Base-by-base conservation (phyloP, 2,329 filamentous ascomycete genomes). In the Sarocladiaceae sp. region DNA sequence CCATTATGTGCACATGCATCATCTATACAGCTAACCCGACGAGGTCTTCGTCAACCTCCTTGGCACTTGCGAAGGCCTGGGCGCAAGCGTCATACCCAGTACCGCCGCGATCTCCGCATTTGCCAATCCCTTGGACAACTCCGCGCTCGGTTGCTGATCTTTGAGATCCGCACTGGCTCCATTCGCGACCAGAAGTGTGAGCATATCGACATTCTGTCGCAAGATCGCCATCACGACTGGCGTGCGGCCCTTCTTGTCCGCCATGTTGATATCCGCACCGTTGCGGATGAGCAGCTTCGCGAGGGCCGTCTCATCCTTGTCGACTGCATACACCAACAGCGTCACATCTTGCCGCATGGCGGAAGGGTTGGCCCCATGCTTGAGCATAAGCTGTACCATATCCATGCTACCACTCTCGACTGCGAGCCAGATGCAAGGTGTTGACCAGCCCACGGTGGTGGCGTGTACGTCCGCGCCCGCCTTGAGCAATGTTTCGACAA, bases 161-260 rank as follows among this genome's bases (percentile, higher is more conserved):
- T 54, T 55, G 0, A 53, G 33, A 13, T 59, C 57, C 3, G 58
- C 51, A 46, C 62, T 59, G 0, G 65, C 67, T 0, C 65, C 67
- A 39, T 65, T 51, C 1, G 59, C 53, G 11, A 53, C 57, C 2
- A 71, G 55, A 39, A 68, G 11, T 53, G 53, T 54, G 22, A 69
- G 57, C 54, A 69, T 31, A 11, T 62, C 59, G 0, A 58, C 11
- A 25, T 70, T 58, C 10, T 62, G 59, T 26, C 55, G 61, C 29
- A 58, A 50, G 15, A 68, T 53, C 5, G 67, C 66, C 49, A 65
- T 61, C 56, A 68, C 57, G 46, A 71, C 52, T 6, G 68, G 66
- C 13, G 64, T 64, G 36, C 62, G 57, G 2, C 60, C 63, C 33
- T 64, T 62, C 28, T 64, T 63, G 10, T 68, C 64, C 5, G 56